Base-by-base conservation (phyloP, 2,329 filamentous ascomycete species). In the Orbilia quercus region DNA sequence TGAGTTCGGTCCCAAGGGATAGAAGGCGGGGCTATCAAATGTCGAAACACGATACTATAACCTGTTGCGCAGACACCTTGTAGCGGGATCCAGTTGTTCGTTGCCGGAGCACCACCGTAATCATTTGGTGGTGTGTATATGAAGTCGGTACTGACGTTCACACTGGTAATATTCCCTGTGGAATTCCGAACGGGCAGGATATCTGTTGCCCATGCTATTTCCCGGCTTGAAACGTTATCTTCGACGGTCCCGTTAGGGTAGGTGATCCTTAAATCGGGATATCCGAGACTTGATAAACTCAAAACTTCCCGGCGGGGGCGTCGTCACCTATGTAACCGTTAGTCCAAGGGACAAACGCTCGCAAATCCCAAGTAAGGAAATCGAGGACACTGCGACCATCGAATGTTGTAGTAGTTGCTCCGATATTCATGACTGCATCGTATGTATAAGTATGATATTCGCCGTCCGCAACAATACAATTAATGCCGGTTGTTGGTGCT, bases 401-500 rank as follows among this genome's bases (percentile, higher is more conserved):
- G 12, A 6, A 18, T 4, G 38, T 7, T 7, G 36, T 40, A 1
- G 45, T 44, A 1, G 28, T 54, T 11, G 64, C 64, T 38, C 64
- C 64, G 42, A 69, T 55, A n/a, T 69, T 69, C 64, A 69, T 60
- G 9, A 69, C 38, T 20, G 64, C 64, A 48, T 60, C 64, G 50
- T 60, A 69, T 1, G 64, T 69, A 31, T 60, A 69, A 18, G 38
- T 69, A 40, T 60, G 55, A 38, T 69, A 45, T 16, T 38, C 42
- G 3, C 50, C 50, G 40, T 69, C 64, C 18, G 64, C 64, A n/a
- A 14, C 16, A 36, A 69, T 48, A 36, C 64, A 69, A 20, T 28
- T 53, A 11, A 31, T 54, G 23, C 23, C 28, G 5, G 14, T 16
- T 16, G 34, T 9, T 7, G 20, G n/a, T 9, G 4, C 12, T 18